Percentiles rank a stretch among this genome's conserved stretches.
Conservation (phyloP, 805 yeast species). For the Sungouiella blattae region DNA sequence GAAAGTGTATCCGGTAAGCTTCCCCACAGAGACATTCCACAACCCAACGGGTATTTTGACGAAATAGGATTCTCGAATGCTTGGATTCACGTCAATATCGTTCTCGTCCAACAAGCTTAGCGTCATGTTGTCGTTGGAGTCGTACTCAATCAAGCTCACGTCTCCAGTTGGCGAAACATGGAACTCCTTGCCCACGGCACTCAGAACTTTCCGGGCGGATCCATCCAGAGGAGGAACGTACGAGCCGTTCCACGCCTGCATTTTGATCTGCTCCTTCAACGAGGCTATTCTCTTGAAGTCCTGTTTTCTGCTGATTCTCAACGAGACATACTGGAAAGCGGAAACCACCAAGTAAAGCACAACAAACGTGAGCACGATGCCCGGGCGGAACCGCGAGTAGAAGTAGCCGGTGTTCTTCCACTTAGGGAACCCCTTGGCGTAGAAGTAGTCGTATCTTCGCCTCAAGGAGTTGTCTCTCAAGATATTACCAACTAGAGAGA, state of each 20-base stretch:
- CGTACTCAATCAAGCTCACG: constrained; percentile 45
- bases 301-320: constrained; percentile 52
- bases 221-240: constrained; percentile 49
- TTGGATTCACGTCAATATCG: constrained; percentile 45
- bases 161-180: constrained; percentile 55
- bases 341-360: constrained; percentile 52
- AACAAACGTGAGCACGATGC: constrained; percentile 46
- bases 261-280: constrained; percentile 50
- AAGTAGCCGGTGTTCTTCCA: constrained; percentile 69
- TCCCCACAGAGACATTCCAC: constrained; percentile 48
- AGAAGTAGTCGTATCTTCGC: constrained; percentile 79
- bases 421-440: constrained; percentile 79
- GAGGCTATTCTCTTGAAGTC: constrained; percentile 54
- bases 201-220: constrained; percentile 42
- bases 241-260: constrained; percentile 55
- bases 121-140: constrained; percentile 25
- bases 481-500: constrained; percentile 73
- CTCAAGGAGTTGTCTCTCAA: constrained; percentile 53
- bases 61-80: constrained; percentile 46
- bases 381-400: constrained; percentile 68
- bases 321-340: constrained; percentile 54
- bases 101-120: constrained; percentile 43
- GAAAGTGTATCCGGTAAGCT: constrained; percentile 15
- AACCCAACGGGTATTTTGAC: constrained; percentile 38
- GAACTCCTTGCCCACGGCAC: constrained; percentile 47